Conservation (phyloP, 1,139 yeast species). For the Blastobotrys aristatus region DNA sequence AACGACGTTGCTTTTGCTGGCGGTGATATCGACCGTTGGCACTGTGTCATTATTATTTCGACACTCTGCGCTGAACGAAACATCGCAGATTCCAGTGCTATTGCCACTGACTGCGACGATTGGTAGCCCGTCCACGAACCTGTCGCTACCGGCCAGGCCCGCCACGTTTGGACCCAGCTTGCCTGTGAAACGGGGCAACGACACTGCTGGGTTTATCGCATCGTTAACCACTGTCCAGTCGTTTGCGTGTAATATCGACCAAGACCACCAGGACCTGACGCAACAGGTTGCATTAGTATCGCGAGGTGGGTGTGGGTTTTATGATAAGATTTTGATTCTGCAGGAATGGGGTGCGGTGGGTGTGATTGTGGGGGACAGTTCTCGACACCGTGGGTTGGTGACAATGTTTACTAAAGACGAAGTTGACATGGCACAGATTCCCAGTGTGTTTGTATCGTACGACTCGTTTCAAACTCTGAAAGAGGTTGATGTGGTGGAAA, state of each 20-base stretch:
- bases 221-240: constrained; percentile 22
- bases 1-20: not conserved
- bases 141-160: constrained; percentile 32
- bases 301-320: constrained; percentile 40
- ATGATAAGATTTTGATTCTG: constrained; percentile 35
- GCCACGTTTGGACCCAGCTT: constrained; percentile 36
- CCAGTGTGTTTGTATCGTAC: constrained; percentile 37
- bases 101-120: constrained; percentile 29
- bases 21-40: not conserved
- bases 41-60: not conserved
- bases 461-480: constrained; percentile 32
- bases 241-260: constrained; percentile 20
- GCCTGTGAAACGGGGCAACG: constrained; percentile 16
- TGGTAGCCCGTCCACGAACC: constrained; percentile 25
- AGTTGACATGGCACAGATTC: constrained; percentile 32
- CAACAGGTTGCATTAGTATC: constrained; percentile 35
- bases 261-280: constrained; percentile 22
- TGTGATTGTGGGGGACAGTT: constrained; percentile 40
- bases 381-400: constrained; percentile 32
- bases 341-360: constrained; percentile 40
- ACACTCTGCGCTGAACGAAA: not conserved
- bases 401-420: constrained; percentile 36
- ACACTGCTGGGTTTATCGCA: constrained; percentile 24
- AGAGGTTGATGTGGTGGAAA: constrained; percentile 27
- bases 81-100: constrained; percentile 21